Base-by-base conservation (phyloP, 176 grass and related monocot species). In the Oryza brachyantha region DNA sequence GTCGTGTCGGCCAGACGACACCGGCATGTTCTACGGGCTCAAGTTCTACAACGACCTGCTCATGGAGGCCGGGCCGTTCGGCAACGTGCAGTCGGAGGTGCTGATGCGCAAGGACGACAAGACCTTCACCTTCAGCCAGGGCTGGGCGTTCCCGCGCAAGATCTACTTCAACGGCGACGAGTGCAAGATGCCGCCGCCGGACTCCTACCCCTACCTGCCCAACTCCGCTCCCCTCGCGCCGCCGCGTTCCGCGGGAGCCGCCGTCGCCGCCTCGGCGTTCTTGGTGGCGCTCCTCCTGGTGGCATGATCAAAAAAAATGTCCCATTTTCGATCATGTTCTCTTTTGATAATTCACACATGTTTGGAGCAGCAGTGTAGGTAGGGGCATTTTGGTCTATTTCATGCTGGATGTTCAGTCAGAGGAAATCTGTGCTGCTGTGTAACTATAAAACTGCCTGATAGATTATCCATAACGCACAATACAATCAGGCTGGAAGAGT, bases 111-210 rank as follows among this genome's bases (percentile, higher is more conserved):
- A 95, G 86, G 92, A 93, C 43, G 73, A n/a, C 41, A 66, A 37
- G 0, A 79, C 92, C n/a, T 94, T 98, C 89, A 98, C 92, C 13
- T 90, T 98, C 52, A 88, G 89, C 71, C 80, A 94, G 78, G 92
- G 96, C 1, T 98, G 96, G 96, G 92, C 90, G 2, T 98, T 98
- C 80, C 96, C 92, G 12, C 85, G 87, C 46, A 98, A 87, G 86
- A 87, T 98, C 28, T 94, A 91, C 90, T 95, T 98, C 83, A 98
- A 98, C 48, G 92, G 92, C 83, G 90, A 98, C 78, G 83, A 93
- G 88, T 98, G 92, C 84, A 87, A 80, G 78, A 83, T 91, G 90
- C 96, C 90, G 3, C 68, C 74, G 13, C 96, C 92, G 4, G 90
- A 95, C 75, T 55, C 79, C 29, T 98, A 98, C 83, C 95, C 96